Evolutionary conservation across 345 rosid species (phyloP).

Genomic region (Bruguiera gymnorhiza): DNA sequence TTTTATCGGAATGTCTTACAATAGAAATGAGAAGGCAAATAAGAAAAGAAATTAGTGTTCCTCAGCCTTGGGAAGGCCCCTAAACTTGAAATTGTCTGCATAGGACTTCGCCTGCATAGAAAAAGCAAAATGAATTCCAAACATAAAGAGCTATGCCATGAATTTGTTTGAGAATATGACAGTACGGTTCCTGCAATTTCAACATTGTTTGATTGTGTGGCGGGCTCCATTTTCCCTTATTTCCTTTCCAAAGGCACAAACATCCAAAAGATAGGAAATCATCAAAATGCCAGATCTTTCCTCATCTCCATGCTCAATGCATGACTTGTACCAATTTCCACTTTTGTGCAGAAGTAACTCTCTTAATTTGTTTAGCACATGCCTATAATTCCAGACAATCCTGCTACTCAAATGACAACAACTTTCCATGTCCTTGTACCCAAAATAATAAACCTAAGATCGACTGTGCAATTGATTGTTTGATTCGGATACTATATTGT

Average conservation of each 20-base stretch:
- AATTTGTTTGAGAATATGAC: too few species aligned
- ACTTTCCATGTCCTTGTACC: not conserved
- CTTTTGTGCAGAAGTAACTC: not conserved
- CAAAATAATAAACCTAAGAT: not conserved
- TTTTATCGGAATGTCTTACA: too few species aligned
- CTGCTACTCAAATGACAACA: not conserved
- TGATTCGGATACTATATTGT: too few species aligned
- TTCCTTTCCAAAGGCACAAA: too few species aligned
- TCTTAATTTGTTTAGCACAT: not conserved
- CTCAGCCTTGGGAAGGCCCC: constrained; percentile 31
- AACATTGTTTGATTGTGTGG: too few species aligned
- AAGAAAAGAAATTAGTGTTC: constrained; percentile 18
- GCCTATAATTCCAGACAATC: not conserved
- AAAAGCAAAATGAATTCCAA: constrained; percentile 1
- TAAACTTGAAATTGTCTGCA: constrained; percentile 34
- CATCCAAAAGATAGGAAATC: too few species aligned
- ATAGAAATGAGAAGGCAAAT: not conserved
- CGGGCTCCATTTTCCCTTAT: too few species aligned
- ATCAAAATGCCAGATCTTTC: too few species aligned
- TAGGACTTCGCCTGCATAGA: constrained; percentile 23
- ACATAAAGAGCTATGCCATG: not conserved
- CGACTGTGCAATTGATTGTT: not conserved
- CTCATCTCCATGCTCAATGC: not conserved
- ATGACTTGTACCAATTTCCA: not conserved
- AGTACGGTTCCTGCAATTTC: not conserved